Base-by-base conservation (phyloP, 225 moss, liverwort and hornwort species). In the Pseudoscleropodium purum region DNA sequence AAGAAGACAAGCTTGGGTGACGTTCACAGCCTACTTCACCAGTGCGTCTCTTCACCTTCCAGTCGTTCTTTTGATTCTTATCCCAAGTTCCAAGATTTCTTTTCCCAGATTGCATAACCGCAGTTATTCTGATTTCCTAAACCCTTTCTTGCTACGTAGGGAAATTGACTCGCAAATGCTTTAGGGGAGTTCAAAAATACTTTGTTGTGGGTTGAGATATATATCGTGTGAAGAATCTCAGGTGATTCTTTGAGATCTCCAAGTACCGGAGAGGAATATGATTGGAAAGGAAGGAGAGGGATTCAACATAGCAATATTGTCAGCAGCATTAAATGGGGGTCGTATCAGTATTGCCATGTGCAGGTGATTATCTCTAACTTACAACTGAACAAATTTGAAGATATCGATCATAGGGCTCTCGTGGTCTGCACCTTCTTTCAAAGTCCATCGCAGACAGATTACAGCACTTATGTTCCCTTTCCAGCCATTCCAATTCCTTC, bases 1-100 rank as follows among this genome's bases (percentile, higher is more conserved):
- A 95, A 87, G 98, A 99, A 95, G 95, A 95, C 92, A 97, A 97
- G 92, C 95, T 97, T 91, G 98, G 98, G 86, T 97, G 98, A 66
- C 94, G 98, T 90, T 95, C 91, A 91, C 96, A 97, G 90, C 97
- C 98, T 80, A 97, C 98, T 86, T 93, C 96, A 85, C 93, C 97
- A 72, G 97, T 97, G 91, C 74, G 92, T 66, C 57, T 82, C 84
- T 43, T 67, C 36, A 31, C 59, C 76, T 80, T 91, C 73, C 62
- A 60, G 65, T 47, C 25, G 37, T 52, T 83, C 52, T 37, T 60
- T 62, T 65, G 62, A 60, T 84, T 41, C 59, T 37, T 31, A 31
- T 78, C 13, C 36, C 65, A 36, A 87, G n/a, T 73, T 73, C 21
- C n/a, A 77, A 86, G 36, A 77, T 47, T 49, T 66, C 59, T 49